These are phyloP conservation scores for Inga leiocalycina DNA, from an alignment of 306 rosid species.

Conservation along the genomic window DNA sequence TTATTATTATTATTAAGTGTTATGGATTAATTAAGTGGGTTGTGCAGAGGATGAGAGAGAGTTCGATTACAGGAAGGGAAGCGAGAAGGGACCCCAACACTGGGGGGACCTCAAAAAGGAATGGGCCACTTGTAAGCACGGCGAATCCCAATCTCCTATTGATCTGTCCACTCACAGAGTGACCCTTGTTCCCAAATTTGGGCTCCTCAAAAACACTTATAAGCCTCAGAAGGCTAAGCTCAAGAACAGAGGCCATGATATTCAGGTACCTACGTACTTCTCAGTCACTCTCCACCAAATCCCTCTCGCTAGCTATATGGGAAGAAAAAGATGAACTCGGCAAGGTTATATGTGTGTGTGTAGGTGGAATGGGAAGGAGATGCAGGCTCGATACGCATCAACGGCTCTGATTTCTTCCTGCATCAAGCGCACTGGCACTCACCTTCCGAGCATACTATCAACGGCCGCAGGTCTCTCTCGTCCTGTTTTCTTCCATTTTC, in stretches of 20 bases:
- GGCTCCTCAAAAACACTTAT: conserved; percentile 41
- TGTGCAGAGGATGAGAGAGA: conserved; percentile 68
- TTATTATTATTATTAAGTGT: neutral
- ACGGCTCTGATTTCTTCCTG: conserved; percentile 59
- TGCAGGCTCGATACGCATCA: conserved; percentile 59
- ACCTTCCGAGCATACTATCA: conserved; percentile 78
- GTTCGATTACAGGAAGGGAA: conserved; percentile 51
- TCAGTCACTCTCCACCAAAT: neutral
- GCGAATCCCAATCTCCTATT: conserved; percentile 71
- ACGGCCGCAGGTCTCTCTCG: conserved; percentile 55
- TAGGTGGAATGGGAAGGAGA: conserved; percentile 58
- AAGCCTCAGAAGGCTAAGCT: conserved; percentile 51
- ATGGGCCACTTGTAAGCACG: conserved; percentile 61
- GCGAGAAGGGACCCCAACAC: conserved; percentile 55
- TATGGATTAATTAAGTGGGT: neutral
- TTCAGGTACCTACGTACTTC: conserved; percentile 44
- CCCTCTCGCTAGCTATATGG: neutral
- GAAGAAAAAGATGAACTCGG: neutral
- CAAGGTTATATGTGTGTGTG: neutral
- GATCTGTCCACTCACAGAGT: conserved; percentile 52
- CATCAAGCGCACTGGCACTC: conserved; percentile 79
- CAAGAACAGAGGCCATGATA: conserved; percentile 75
- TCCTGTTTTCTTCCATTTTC: neutral
- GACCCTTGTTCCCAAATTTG: conserved; percentile 42
- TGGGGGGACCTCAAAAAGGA: conserved; percentile 68